Evolutionary conservation across 495 filamentous ascomycete genomes (phyloP).

Genomic region (Mytilinidion resinicola): DNA sequence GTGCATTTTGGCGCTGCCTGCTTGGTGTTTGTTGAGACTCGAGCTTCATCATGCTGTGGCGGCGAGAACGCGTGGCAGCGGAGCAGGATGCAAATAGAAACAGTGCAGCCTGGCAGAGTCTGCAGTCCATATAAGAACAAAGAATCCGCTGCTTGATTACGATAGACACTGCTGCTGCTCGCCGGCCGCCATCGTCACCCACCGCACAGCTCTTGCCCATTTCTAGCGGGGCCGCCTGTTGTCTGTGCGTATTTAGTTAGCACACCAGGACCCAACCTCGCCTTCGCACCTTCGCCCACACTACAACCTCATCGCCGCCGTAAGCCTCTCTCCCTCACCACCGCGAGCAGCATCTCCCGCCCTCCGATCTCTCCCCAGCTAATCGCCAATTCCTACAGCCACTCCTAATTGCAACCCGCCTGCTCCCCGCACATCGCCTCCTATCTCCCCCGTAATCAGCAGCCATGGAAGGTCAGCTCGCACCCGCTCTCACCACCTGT

Average conservation of each 20-base stretch:
- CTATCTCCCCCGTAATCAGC: conserved; percentile 38
- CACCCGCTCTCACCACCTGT: conserved; percentile 14
- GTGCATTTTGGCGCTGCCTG: conserved; percentile 22
- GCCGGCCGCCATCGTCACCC: conserved; percentile 8
- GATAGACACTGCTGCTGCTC: background rate
- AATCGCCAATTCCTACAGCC: conserved; percentile 24
- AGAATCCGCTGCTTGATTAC: background rate
- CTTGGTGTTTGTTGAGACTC: conserved; percentile 6
- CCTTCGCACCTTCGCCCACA: conserved; percentile 27
- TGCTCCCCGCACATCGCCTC: conserved; percentile 28
- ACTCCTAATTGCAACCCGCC: conserved; percentile 15
- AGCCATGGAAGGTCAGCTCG: conserved; percentile 74
- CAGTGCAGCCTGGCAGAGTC: conserved; percentile 19
- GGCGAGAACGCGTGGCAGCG: conserved; percentile 23
- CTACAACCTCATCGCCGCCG: conserved; percentile 19
- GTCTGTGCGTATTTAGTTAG: conserved; percentile 32
- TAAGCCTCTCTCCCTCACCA: conserved; percentile 15
- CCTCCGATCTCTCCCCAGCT: conserved; percentile 1
- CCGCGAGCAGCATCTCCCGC: background rate
- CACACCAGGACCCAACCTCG: conserved; percentile 29
- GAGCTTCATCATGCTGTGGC: conserved; percentile 19
- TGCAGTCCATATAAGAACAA: background rate
- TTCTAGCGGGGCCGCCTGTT: background rate
- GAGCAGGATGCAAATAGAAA: conserved; percentile 13
- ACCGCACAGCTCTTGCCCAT: conserved; percentile 13